These are phyloP conservation scores for Pilobolus umbonatus DNA, from an alignment of 192 early-diverging fungal genomes.

Conservation along the genomic window DNA sequence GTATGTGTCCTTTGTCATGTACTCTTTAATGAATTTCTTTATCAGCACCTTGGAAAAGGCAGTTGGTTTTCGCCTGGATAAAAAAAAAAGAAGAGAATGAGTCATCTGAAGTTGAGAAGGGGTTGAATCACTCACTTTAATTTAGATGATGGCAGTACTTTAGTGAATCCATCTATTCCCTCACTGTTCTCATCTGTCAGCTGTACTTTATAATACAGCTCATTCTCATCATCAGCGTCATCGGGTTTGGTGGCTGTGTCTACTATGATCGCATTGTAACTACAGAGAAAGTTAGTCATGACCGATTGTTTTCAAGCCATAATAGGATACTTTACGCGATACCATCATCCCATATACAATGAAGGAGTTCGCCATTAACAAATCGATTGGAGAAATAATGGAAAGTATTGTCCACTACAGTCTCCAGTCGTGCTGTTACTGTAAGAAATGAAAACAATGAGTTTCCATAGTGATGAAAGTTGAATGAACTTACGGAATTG, in stretches of 20 bases:
- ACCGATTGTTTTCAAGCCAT: not conserved
- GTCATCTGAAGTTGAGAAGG: not conserved
- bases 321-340: constrained; percentile 24
- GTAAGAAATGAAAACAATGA: not conserved
- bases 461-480: not conserved
- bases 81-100: not conserved
- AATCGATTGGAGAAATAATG: constrained; percentile 51
- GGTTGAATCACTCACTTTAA: constrained; percentile 25
- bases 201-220: constrained; percentile 43
- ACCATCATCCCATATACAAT: constrained; percentile 43
- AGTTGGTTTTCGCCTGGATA: constrained; percentile 51
- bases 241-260: constrained; percentile 11
- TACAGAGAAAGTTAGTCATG: constrained; percentile 4
- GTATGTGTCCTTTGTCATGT: constrained; percentile 59
- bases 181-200: constrained; percentile 50
- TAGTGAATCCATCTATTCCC: constrained; percentile 46
- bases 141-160: constrained; percentile 31
- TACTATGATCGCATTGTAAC: constrained; percentile 40
- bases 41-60: constrained; percentile 68
- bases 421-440: constrained; percentile 54
- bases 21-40: constrained; percentile 66
- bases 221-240: constrained; percentile 14
- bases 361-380: constrained; percentile 50
- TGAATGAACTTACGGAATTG: constrained; percentile 64
- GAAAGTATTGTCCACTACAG: constrained; percentile 58